phyloP scores from a whole-genome alignment of 73 alveolate species.

The Diophrys appendiculata region DNA sequence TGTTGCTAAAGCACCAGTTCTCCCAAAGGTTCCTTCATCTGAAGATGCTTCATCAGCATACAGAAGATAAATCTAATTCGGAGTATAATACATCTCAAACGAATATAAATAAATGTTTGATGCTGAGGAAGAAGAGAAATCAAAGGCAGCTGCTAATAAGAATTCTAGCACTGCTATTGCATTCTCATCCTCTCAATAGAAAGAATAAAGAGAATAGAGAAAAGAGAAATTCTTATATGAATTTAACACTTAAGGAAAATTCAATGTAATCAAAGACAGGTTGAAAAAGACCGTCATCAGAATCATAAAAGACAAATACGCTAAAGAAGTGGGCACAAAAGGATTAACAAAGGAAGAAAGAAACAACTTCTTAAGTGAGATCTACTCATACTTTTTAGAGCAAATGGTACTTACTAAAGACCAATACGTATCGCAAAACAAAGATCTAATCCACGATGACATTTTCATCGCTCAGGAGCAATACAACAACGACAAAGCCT shows the following conservation, averaged over 20 bases:
- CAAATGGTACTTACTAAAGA: conserved; percentile 51
- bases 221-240: conserved; percentile 86
- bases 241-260: conserved; percentile 88
- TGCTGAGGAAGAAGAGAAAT: conserved; percentile 33
- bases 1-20: not conserved
- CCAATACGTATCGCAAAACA: conserved; percentile 10
- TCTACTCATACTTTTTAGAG: conserved; percentile 91
- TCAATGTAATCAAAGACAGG: conserved; percentile 85
- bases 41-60: conserved; percentile 36
- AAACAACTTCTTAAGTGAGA: conserved; percentile 88
- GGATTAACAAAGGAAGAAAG: conserved; percentile 78
- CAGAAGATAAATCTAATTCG: conserved; percentile 27
- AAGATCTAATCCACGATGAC: conserved; percentile 31
- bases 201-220: conserved; percentile 77
- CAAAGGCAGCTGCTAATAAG: not conserved
- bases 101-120: conserved; percentile 38
- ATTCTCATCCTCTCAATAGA: conserved; percentile 43
- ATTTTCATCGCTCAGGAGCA: conserved; percentile 9
- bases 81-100: conserved; percentile 16
- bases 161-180: conserved; percentile 2
- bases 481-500: conserved; percentile 19
- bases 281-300: conserved; percentile 89
- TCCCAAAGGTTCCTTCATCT: conserved; percentile 10
- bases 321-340: conserved; percentile 76
- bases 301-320: conserved; percentile 89